Base-by-base conservation (phyloP, 2,329 filamentous ascomycete species). In the Aureobasidium sp. region DNA sequence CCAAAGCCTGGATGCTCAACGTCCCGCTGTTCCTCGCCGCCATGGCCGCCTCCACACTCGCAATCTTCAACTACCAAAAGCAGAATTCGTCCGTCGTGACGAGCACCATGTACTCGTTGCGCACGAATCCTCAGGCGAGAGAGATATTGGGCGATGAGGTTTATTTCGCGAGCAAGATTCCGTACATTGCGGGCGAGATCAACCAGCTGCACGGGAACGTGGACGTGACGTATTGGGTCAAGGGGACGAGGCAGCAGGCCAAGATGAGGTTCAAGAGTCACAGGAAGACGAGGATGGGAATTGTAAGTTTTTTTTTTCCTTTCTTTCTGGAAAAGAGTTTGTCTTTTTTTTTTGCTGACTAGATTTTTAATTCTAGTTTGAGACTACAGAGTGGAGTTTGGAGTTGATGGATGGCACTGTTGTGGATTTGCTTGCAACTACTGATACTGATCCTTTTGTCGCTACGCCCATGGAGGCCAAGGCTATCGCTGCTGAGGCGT, bases 1-100 rank as follows among this genome's bases (percentile, higher is more conserved):
- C 60, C n/a, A 60, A 55, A 44, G 58, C 61, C 52, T 70, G 67
- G 67, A 57, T 68, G 53, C 79, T 80, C 62, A 89, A 88, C 1
- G 71, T 95, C 29, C 91, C 91, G 51, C 73, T 95, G 67, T 97
- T 97, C 78, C 67, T 85, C 50, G 70, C 79, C 58, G 74, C 88
- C 58, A 81, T 95, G 61, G 79, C 80, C 44, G 76, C 78, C 53
- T 85, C 84, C 60, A 84, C 84, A 60, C 74, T 94, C 56, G 88
- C 86, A 61, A 96, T 98, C 70, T 97, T 98, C 85, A 98, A 98
- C 79, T 97, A 98, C 80, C 91, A 98, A 70, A 96, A 96, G 70
- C 82, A 84, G 54, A 89, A 87, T n/a, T 89, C 84, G 22, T 87
- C 86, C 52, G 87, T 76, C 14, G 72, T 96, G n/a, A 83, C 83